Evolutionary conservation across 176 grass and related monocot genomes (phyloP), one percentile per base, ranked within the genome.

Genomic region (Eleusine coracana): DNA sequence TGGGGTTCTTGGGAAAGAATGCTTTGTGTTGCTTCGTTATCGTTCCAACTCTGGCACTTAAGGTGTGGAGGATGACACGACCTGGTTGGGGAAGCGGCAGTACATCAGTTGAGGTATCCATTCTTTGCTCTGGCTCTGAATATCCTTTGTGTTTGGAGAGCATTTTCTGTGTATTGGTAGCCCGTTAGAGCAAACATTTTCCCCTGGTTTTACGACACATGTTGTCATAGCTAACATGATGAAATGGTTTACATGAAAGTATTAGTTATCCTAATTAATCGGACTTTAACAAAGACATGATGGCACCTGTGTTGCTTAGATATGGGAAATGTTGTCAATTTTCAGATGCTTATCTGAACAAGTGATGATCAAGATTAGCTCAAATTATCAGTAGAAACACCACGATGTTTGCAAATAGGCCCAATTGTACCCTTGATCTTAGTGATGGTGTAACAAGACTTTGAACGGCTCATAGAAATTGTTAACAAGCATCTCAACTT

Each of bases 61-160:
- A 23, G 6, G 10, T 71, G 1, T 81, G 51, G 51, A 81, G 9
- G 67, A 25, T 69, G 37, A 69, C 38, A 31, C 15, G 37, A 1
- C 51, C 15, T 3, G 65, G 16, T 10, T 42, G 37, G 66, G 5
- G 7, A 1, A 45, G 38, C 38, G 11, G 66, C 66, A 10, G 50
- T 2, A 27, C 34, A 7, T 10, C 17, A 16, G 37, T 56, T 70
- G 66, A 80, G 78, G 78, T 80, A 80, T 44, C 8, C 20, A 69
- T 6, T 20, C 17, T 56, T 56, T 56, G 54, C 17, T 56, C 17
- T 25, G 25, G 54, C 17, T 56, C 7, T 46, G 2, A 46, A 11
- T 46, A 46, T 46, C 45, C 7, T 46, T 46, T 10, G 45, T 46
- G 9, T 10, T 46, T 10, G 7, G 45, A 11, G 7, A 46, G 7